phyloP scores from a whole-genome alignment of 805 yeast species.

The Starmerella asiatica region DNA sequence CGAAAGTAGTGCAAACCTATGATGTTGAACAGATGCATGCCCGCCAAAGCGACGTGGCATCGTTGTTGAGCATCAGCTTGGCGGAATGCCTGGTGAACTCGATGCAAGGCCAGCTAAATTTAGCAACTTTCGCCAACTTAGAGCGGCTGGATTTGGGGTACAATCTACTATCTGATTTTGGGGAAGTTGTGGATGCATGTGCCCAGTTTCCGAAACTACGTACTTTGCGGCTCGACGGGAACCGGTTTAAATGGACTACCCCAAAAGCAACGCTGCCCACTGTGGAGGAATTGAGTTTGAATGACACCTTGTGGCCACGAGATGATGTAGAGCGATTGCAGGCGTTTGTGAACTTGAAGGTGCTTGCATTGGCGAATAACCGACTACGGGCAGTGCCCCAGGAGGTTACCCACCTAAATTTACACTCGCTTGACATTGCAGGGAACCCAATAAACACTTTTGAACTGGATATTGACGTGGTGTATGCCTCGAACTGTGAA shows the following conservation, averaged over 20 bases:
- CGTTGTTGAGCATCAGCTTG: constrained; percentile 39
- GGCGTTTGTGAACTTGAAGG: constrained; percentile 18
- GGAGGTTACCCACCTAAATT: too few species aligned
- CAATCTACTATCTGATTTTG: constrained; percentile 39
- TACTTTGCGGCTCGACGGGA: constrained; percentile 37
- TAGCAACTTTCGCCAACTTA: constrained; percentile 3
- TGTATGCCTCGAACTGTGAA: not conserved
- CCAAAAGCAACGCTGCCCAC: not conserved
- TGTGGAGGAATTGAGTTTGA: constrained; percentile 28
- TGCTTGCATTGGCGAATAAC: constrained; percentile 32
- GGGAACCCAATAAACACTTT: not conserved
- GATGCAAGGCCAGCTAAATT: not conserved
- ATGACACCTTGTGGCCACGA: constrained; percentile 22
- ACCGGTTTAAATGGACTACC: constrained; percentile 21
- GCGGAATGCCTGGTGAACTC: constrained; percentile 29
- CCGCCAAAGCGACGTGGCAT: constrained; percentile 36
- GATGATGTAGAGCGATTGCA: not conserved
- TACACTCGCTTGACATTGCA: not conserved
- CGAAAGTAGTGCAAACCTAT: constrained; percentile 44
- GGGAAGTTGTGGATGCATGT: constrained; percentile 30
- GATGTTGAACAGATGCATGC: constrained; percentile 49
- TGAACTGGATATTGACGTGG: not conserved
- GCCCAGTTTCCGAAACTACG: constrained; percentile 27
- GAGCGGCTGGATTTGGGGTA: constrained; percentile 43
- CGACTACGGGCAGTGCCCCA: not conserved